These are phyloP conservation scores for Hirschioporus abietinus DNA, from an alignment of 768 basidiomycete genomes.

Conservation along the genomic window DNA sequence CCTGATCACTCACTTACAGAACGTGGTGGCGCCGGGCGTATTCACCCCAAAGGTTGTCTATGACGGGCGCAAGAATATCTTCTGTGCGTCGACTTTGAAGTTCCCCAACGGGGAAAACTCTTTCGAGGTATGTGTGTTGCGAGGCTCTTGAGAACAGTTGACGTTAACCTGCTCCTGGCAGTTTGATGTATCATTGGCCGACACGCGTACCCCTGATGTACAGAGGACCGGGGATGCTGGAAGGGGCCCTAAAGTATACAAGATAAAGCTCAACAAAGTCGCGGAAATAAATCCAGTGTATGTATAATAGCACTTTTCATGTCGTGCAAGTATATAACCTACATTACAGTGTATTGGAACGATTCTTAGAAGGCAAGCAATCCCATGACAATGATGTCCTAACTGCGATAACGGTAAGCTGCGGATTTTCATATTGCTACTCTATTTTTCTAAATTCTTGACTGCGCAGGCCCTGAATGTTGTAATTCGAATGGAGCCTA, in stretches of 20 bases:
- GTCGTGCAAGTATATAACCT: not conserved
- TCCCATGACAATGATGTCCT: constrained; percentile 62
- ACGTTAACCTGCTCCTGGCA: constrained; percentile 21
- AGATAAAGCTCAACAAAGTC: constrained; percentile 54
- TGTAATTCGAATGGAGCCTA: constrained; percentile 71
- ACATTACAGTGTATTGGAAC: constrained; percentile 47
- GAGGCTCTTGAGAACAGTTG: not conserved
- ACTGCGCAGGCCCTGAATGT: constrained; percentile 60
- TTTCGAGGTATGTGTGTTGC: constrained; percentile 40
- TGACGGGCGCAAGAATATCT: constrained; percentile 77
- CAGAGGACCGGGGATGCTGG: constrained; percentile 29
- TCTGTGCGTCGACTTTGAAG: constrained; percentile 53
- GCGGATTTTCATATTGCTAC: not conserved
- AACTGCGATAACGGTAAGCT: constrained; percentile 58
- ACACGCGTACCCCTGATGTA: constrained; percentile 29
- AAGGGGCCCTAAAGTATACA: constrained; percentile 59
- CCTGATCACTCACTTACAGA: constrained; percentile 60
- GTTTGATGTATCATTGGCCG: constrained; percentile 57
- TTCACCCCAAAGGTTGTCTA: constrained; percentile 74
- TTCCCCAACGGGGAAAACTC: constrained; percentile 39
- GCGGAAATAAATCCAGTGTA: constrained; percentile 57
- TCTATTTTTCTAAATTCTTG: constrained; percentile 2
- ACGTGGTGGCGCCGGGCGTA: constrained; percentile 47
- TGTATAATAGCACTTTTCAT: constrained; percentile 3
- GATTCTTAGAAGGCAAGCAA: constrained; percentile 61